Evolutionary conservation across 2,329 filamentous ascomycete genomes (phyloP).

Genomic region (Colletotrichum noveboracense): DNA sequence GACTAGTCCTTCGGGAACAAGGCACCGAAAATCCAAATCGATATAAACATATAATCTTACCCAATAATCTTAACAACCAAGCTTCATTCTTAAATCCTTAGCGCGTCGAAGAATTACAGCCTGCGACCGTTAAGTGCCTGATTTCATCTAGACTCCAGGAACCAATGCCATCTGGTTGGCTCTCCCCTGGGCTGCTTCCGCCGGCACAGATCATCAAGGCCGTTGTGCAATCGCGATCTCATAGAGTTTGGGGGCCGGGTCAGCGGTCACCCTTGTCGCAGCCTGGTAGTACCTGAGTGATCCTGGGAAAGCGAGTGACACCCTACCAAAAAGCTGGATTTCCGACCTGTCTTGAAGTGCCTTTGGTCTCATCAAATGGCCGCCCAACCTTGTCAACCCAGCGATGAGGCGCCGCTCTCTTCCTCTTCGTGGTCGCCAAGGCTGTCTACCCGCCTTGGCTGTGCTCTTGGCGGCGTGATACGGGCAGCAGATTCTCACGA

Average conservation of each 20-base stretch:
- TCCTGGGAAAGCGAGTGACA: neutral
- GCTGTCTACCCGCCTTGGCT: neutral
- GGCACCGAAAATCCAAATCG: neutral
- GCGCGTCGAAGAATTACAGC: neutral
- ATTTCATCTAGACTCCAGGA: neutral
- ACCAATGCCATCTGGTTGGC: neutral
- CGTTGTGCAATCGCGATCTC: neutral
- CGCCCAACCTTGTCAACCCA: neutral
- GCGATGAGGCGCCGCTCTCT: neutral
- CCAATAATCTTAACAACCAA: neutral
- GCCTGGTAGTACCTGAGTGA: neutral
- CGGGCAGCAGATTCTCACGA: neutral
- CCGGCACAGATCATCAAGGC: neutral
- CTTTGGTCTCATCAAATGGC: conserved; percentile 1
- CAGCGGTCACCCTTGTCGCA: neutral
- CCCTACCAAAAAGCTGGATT: neutral
- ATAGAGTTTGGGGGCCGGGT: neutral
- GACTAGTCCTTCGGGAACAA: neutral
- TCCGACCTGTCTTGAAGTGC: neutral
- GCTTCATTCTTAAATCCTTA: neutral
- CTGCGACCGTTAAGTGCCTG: neutral
- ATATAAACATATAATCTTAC: neutral
- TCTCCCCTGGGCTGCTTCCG: neutral
- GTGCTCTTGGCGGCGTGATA: neutral
- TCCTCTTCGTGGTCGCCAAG: neutral